Evolutionary conservation across 495 filamentous ascomycete species (phyloP).

Genomic region (Podospora comata): DNA sequence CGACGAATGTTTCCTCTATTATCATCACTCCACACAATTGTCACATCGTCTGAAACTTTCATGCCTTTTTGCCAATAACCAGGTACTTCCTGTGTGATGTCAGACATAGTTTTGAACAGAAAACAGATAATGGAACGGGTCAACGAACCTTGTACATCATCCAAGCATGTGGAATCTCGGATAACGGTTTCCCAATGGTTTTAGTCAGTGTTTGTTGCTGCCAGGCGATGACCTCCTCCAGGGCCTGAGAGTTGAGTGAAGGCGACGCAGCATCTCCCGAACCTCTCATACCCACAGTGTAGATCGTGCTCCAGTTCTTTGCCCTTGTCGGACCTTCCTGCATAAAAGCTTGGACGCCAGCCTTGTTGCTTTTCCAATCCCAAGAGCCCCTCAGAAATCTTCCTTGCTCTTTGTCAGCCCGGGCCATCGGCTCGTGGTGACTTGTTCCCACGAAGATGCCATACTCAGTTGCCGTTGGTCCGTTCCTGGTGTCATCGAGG

Average conservation of each 20-base stretch:
- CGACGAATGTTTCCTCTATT: constrained; percentile 62
- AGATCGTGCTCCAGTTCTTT: constrained; percentile 53
- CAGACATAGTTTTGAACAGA: not conserved
- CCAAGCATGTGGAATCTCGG: constrained; percentile 59
- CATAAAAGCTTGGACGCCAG: constrained; percentile 52
- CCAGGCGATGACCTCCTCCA: constrained; percentile 52
- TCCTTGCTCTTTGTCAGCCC: constrained; percentile 59
- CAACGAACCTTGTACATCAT: constrained; percentile 51
- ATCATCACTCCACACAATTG: constrained; percentile 64
- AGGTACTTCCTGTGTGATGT: constrained; percentile 45
- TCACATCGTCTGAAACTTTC: constrained; percentile 61
- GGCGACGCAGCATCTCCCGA: constrained; percentile 56
- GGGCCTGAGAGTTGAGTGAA: constrained; percentile 41
- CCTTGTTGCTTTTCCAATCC: constrained; percentile 59
- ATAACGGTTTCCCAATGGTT: constrained; percentile 44
- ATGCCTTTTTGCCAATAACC: constrained; percentile 62
- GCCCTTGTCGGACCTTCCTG: constrained; percentile 53
- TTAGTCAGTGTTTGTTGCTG: constrained; percentile 50
- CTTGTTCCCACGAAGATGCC: constrained; percentile 62
- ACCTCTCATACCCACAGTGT: constrained; percentile 65
- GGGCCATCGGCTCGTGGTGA: constrained; percentile 64
- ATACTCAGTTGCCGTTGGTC: constrained; percentile 58
- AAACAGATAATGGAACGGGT: not conserved
- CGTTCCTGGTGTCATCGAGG: constrained; percentile 58
- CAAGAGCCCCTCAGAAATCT: constrained; percentile 50